Evolutionary conservation across 768 basidiomycete species (phyloP).

Genomic region (Tephrocybe sp.): DNA sequence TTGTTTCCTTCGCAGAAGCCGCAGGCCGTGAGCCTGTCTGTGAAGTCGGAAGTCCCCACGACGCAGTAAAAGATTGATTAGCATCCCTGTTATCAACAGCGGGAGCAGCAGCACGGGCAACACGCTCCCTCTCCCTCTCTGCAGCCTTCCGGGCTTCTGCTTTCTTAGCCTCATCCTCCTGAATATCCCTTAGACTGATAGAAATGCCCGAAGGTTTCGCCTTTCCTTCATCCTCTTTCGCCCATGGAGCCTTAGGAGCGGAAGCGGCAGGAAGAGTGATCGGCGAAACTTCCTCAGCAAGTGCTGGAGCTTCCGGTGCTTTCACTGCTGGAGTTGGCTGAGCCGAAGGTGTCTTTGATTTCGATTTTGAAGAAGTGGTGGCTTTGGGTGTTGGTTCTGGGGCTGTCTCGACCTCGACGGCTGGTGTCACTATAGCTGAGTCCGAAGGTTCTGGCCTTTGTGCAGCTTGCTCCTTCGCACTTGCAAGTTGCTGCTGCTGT

Average conservation of each 20-base stretch:
- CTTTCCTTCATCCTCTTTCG: constrained; percentile 66
- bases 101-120: constrained; percentile 44
- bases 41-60: constrained; percentile 89
- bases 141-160: constrained; percentile 72
- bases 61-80: constrained; percentile 58
- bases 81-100: constrained; percentile 47
- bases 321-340: constrained; percentile 17
- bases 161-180: constrained; percentile 86
- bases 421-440: constrained; percentile 7
- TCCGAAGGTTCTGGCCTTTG: constrained; percentile 13
- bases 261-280: constrained; percentile 21
- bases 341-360: constrained; percentile 14
- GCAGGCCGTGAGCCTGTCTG: constrained; percentile 59
- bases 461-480: constrained; percentile 5
- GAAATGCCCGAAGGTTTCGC: constrained; percentile 39
- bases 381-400: constrained; percentile 20
- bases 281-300: constrained; percentile 18
- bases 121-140: constrained; percentile 69
- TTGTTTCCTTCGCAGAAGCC: constrained; percentile 38
- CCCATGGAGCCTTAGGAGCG: constrained; percentile 58
- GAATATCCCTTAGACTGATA: constrained; percentile 87
- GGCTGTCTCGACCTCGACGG: constrained; percentile 11
- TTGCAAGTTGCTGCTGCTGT: constrained; percentile 39
- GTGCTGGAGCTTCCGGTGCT: constrained; percentile 13
- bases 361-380: constrained; percentile 15